Conservation (phyloP, 1,284 basidiomycete genomes). For the Mycena citricolor region DNA sequence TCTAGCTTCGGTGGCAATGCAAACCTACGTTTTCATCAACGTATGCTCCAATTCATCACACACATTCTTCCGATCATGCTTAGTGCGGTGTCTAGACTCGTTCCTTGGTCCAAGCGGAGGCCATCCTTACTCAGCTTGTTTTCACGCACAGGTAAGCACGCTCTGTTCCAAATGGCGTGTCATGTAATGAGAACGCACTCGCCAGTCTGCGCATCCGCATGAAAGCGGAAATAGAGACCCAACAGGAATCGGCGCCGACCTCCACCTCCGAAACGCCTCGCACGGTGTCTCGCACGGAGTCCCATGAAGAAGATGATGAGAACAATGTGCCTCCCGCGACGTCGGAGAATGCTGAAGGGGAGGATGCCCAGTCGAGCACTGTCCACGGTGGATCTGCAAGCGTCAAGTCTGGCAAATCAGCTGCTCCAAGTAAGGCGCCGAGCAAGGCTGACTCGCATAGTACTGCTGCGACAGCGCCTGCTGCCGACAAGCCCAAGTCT, state of each 20-base stretch:
- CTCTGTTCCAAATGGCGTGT: background rate
- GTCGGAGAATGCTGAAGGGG: no score
- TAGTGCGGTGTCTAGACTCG: conserved; percentile 29
- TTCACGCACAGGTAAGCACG: conserved; percentile 48
- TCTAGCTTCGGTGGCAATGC: conserved; percentile 36
- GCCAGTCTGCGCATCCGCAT: conserved; percentile 48
- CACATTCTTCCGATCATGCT: no score
- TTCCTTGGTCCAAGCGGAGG: conserved; percentile 43
- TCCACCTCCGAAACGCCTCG: conserved; percentile 29
- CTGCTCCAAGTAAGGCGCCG: no score
- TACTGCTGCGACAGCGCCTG: conserved; percentile 25
- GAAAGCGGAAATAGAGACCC: conserved; percentile 38
- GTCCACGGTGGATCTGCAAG: conserved; percentile 10
- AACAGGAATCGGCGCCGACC: conserved; percentile 19
- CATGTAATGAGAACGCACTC: background rate
- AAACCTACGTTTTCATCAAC: conserved; percentile 38
- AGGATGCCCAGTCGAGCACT: conserved; percentile 8
- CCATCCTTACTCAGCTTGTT: conserved; percentile 53
- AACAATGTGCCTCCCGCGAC: conserved; percentile 14
- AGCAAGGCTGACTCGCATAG: conserved; percentile 13
- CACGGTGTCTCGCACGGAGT: conserved; percentile 29
- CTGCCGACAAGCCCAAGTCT: conserved; percentile 26
- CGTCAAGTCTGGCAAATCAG: conserved; percentile 8
- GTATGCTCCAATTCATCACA: background rate
- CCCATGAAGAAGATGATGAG: conserved; percentile 12